Evolutionary conservation across 257 asterid species (phyloP).

Genomic region (Henckelia pumila): DNA sequence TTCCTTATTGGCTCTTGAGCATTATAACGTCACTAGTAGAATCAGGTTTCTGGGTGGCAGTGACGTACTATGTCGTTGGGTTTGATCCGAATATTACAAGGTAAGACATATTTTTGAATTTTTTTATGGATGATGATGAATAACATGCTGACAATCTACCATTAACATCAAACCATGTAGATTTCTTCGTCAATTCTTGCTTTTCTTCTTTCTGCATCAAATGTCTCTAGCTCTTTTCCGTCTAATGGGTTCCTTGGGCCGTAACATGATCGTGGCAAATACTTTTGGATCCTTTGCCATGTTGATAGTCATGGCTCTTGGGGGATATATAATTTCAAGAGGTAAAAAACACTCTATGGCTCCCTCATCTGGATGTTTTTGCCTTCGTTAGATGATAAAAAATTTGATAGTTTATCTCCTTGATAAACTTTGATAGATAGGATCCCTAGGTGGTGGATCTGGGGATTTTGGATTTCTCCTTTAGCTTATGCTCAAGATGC

Average conservation of each 20-base stretch:
- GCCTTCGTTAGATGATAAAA: slow-evolving; percentile 1
- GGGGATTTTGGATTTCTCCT: slow-evolving; percentile 97
- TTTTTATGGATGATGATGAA: slow-evolving; percentile 10
- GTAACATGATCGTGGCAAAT: slow-evolving; percentile 93
- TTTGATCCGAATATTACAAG: slow-evolving; percentile 84
- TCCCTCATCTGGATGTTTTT: slow-evolving; percentile 1
- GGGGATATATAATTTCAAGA: slow-evolving; percentile 94
- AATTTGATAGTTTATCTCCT: slow-evolving; percentile 20
- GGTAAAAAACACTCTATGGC: slow-evolving; percentile 39
- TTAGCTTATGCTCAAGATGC: slow-evolving; percentile 92
- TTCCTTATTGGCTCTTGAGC: slow-evolving; percentile 92
- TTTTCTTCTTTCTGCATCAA: slow-evolving; percentile 87
- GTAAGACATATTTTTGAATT: slow-evolving; percentile 36
- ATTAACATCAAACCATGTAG: slow-evolving; percentile 44
- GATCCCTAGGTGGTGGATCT: slow-evolving; percentile 94
- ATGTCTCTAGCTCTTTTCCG: slow-evolving; percentile 88
- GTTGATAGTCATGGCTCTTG: slow-evolving; percentile 91
- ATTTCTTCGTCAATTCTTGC: slow-evolving; percentile 71
- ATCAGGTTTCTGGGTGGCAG: slow-evolving; percentile 89
- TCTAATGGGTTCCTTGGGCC: slow-evolving; percentile 88
- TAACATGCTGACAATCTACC: slow-evolving; percentile 17
- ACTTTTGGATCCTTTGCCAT: slow-evolving; percentile 97
- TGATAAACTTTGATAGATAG: slow-evolving; percentile 54
- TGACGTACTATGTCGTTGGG: slow-evolving; percentile 84
- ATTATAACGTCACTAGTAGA: slow-evolving; percentile 80